Base-by-base conservation (phyloP, 78 protist species). In the Dictyostelium brefeldianum region DNA sequence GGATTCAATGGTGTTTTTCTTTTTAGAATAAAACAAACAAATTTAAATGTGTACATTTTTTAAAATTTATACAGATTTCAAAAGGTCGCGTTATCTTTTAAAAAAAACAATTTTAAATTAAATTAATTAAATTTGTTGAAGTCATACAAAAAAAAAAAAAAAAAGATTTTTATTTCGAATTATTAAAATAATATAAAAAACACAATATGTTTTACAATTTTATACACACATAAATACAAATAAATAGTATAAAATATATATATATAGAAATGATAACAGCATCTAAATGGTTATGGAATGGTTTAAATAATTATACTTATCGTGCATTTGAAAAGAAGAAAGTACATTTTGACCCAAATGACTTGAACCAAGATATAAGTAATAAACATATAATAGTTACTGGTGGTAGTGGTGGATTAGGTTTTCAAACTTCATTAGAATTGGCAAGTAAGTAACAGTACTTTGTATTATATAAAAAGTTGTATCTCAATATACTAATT, bases 281-380 rank as follows among this genome's bases (percentile, higher is more conserved):
- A 29, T 29, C 69, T 27, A 87, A 87, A 87, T 87, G 92, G 92
- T 57, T 87, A 20, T 64, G 48, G 59, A 87, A 80, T 62, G 92
- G 92, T 7, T 27, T 29, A 17, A 29, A 17, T 29, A 74, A 74
- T 65, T 87, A 87, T 50, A 71, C 81, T 1, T 47, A 25, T 3
- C 29, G 41, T 11, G 62, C 65, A 25, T 87, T 22, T 50, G 67
- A 77, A 14, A 87, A 51, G 31, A 77, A 74, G 51, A 46, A 70
- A 6, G 14, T 5, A 15, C 48, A 77, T 41, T 87, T 87, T 29
- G 57, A 36, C 11, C 22, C 9, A 36, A 59, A 77, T 11, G 78
- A 87, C 27, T 70, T 87, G 6, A 25, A 31, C 8, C 47, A 36
- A 77, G 73, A 75, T 46, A 64, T 59, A 48, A 25, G 20, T 31